Evolutionary conservation across 2,329 filamentous ascomycete species (phyloP).

Genomic region (Xylaria sp.): DNA sequence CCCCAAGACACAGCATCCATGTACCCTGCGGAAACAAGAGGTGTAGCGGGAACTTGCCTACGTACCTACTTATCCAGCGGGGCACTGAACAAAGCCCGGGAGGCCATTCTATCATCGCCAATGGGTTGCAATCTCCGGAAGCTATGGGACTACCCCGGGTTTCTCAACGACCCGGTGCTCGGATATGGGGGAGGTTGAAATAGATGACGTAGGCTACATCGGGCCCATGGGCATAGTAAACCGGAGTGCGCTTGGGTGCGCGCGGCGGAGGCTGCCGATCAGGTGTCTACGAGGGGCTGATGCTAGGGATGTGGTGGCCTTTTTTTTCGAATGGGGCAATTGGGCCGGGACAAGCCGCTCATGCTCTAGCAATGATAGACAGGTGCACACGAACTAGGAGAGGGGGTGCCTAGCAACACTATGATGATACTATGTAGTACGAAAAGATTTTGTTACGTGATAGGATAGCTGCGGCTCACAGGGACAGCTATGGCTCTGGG

Average conservation of each 20-base stretch:
- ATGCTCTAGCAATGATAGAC: not conserved
- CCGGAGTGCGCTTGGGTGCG: not conserved
- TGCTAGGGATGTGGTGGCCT: not conserved
- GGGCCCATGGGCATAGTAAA: not conserved
- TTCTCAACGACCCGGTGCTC: not conserved
- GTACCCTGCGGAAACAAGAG: not conserved
- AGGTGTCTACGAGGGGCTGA: slow-evolving; percentile 4
- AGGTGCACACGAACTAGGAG: not conserved
- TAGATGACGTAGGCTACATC: not conserved
- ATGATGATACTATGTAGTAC: not conserved
- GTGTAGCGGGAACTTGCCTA: not conserved
- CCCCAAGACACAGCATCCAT: not conserved
- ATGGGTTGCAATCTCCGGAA: not conserved
- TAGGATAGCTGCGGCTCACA: not conserved
- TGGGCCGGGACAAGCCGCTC: not conserved
- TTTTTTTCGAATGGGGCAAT: not conserved
- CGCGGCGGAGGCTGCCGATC: not conserved
- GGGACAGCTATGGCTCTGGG: not conserved
- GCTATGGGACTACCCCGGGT: slow-evolving; percentile 3
- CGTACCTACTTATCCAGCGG: not conserved
- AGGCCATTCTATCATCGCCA: not conserved
- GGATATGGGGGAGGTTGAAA: not conserved
- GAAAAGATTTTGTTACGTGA: not conserved
- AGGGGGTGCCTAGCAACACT: not conserved
- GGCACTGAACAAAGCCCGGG: not conserved